Evolutionary conservation across 176 grass and related monocot genomes (phyloP), one percentile per base, ranked within the genome.

Genomic region (Areca catechu): DNA sequence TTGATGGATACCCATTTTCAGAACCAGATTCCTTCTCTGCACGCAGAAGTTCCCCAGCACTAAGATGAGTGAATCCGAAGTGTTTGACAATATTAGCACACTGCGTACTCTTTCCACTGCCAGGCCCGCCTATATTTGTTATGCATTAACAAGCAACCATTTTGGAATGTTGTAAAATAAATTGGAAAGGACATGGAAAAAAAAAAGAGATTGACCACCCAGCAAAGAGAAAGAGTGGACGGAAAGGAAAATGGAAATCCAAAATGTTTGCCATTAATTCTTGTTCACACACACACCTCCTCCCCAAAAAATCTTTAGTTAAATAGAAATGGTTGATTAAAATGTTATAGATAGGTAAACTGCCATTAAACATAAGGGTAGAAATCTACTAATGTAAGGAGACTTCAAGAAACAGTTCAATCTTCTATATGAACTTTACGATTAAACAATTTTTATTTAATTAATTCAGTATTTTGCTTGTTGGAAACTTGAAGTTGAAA

Each of bases 51-150:
- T 89, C 81, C 5, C 86, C 86, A 53, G 70, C 66, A 49, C 86
- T 84, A 20, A 84, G 70, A 80, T 84, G 86, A 29, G 86, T 89
- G 22, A 75, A 84, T n/a, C 70, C 66, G 65, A 81, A 84, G n/a
- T 89, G 69, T 1, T 74, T 54, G 20, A 71, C 77, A 34, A 89
- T 89, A 19, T 75, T 84, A 15, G 77, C 55, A 25, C 86, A 89
- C 49, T 89, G 81, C 24, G 86, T 89, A 49, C 86, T 74, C 73
- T 89, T 89, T 67, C 86, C 86, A 60, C 81, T 74, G 4, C 86
- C 86, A 57, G 86, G 86, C 20, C 86, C 86, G 3, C 86, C 86
- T 89, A 62, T 16, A 17, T 4, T 47, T 55, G 10, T 48, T 48
- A 17, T 53, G 47, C 56, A 27, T 15, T 50, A n/a, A 59, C 7